Base-by-base conservation (phyloP, 345 rosid species). In the Odontarrhena argentea region DNA sequence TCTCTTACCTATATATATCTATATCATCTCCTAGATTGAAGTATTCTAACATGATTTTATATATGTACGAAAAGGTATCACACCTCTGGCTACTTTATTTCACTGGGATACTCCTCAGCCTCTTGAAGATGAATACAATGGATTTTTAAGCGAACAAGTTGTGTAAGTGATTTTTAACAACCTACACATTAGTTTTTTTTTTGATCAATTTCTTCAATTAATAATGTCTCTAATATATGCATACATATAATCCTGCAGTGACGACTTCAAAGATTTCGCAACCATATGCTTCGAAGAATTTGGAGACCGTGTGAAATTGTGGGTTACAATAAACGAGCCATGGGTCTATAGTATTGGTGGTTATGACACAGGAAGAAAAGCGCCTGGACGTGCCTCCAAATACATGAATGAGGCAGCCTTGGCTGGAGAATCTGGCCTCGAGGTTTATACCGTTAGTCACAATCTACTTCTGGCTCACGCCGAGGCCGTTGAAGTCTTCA, bases 61-160 rank as follows among this genome's bases (percentile, higher is more conserved):
- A 32, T 36, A 14, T 65, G 13, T 58, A 32, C 63, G 35, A 63
- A 3, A 57, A 83, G 90, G 86, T 45, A 61, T 86, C 42, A 61
- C 58, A 18, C 91, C 91, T 25, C 77, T 81, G 7, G 87, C 82
- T 41, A 83, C 87, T 42, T 68, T 85, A 24, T 78, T 77, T 30
- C 90, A 81, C 9, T 85, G 84, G 84, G 87, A 85, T 76, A 67
- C 74, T 55, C 91, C 91, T 30, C 88, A 86, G 77, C 77, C 82
- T 3, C 78, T 86, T 15, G 82, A 83, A 69, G 87, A 83, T 35
- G 87, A 86, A 45, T 86, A 83, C 30, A 77, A 65, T 25, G 91
- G 91, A 50, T 82, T 86, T 42, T 55, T 75, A 49, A 86, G 83
- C 41, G 77, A 83, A 35, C 37, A 73, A 49, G 64, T 73, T 47